Conservation (phyloP, 768 basidiomycete genomes). For the Epithele typhae region DNA sequence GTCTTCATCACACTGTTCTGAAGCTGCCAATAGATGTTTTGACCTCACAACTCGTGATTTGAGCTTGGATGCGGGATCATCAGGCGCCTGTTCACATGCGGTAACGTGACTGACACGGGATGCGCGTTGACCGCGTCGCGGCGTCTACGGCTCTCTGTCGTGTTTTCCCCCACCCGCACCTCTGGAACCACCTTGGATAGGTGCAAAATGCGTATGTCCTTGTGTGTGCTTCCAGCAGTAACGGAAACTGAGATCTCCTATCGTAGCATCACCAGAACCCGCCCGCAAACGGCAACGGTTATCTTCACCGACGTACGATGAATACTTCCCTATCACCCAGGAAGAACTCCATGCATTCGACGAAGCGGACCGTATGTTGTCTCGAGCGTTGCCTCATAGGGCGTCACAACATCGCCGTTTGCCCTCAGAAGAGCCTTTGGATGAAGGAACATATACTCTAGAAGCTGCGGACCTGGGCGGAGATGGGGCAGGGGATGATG, state of each 20-base stretch:
- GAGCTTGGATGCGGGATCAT: too few species aligned
- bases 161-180: not conserved
- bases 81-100: not conserved
- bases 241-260: too few species aligned
- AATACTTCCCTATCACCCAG: constrained; percentile 38
- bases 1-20: too few species aligned
- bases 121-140: not conserved
- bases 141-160: not conserved
- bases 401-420: not conserved
- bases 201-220: too few species aligned
- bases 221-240: too few species aligned
- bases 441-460: not conserved
- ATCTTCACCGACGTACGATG: constrained; percentile 63
- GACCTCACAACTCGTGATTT: too few species aligned
- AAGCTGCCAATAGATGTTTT: too few species aligned
- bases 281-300: constrained; percentile 52
- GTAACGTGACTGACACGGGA: not conserved
- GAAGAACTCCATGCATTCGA: constrained; percentile 47
- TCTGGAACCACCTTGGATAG: too few species aligned
- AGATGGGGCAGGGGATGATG: not conserved
- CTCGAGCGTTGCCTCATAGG: not conserved
- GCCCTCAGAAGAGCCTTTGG: not conserved
- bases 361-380: constrained; percentile 12
- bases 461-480: not conserved
- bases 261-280: constrained; percentile 7